Evolutionary conservation across 2,329 filamentous ascomycete genomes (phyloP), one percentile per base, ranked within the genome.

Genomic region (Neonectria ditissima): DNA sequence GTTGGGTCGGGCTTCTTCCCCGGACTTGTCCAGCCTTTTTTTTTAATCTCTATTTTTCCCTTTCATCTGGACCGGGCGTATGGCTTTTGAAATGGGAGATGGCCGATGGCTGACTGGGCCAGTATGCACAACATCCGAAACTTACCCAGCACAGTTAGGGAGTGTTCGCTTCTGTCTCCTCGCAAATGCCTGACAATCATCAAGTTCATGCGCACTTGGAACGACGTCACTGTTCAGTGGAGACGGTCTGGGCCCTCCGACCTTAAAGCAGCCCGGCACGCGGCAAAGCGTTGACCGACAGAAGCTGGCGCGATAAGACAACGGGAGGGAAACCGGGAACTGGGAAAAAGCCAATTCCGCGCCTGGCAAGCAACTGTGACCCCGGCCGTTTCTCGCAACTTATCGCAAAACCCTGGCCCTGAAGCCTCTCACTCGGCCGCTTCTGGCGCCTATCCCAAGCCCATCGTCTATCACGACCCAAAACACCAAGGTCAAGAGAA

Each of bases 101-200:
- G 11, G 22, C 16, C 5, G 24, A 30, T 5, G 24, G 3, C 26
- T n/a, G 26, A 48, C n/a, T n/a, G n/a, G n/a, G n/a, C n/a, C n/a
- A 26, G 10, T 30, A 9, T 5, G n/a, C n/a, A n/a, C n/a, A 32
- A 10, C 14, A 9, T 16, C 20, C 13, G 18, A 22, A 54, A 43
- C 37, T 5, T 43, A 16, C 43, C 30, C 41, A 50, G 24, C 14
- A 14, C 4, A 16, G n/a, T n/a, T n/a, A n/a, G 22, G 22, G 24
- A 28, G 44, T 13, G 10, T 28, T 47, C 34, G 34, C 10, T 13
- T 26, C 44, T 9, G 14, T 30, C 44, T n/a, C 14, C 30, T 18
- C 34, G 34, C 10, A 51, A 51, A 62, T 52, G 45, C 37, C 59
- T 56, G 59, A 62, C 22, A 37, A 24, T 56, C 20, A 26, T 39